phyloP scores from a whole-genome alignment of 495 filamentous ascomycete genomes.

The Annulohypoxylon bovei region DNA sequence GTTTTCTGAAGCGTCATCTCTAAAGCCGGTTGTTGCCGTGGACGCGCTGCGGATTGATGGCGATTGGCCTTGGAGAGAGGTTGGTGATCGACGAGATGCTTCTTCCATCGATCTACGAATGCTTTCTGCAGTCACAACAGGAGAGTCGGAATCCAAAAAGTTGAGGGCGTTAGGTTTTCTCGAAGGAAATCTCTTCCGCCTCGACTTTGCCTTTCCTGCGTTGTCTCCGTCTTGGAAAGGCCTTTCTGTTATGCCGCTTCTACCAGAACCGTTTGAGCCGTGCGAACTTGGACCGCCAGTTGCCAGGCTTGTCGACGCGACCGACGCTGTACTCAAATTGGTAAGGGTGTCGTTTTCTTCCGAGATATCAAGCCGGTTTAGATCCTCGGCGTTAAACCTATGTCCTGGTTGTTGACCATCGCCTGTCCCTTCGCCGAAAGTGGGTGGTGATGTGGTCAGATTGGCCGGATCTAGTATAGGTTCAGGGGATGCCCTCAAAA shows the following conservation, averaged over 20 bases:
- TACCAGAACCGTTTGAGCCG: constrained; percentile 48
- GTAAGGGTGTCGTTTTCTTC: constrained; percentile 10
- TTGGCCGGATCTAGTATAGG: constrained; percentile 2
- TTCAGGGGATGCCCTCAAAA: constrained; percentile 20
- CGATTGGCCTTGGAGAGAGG: constrained; percentile 31
- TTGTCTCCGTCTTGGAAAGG: constrained; percentile 45
- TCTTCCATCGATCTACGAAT: constrained; percentile 46
- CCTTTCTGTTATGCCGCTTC: constrained; percentile 48
- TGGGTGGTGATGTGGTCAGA: not conserved
- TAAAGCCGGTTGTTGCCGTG: constrained; percentile 49
- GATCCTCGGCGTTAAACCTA: constrained; percentile 2
- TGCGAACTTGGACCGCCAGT: constrained; percentile 26
- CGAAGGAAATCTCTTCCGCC: constrained; percentile 39
- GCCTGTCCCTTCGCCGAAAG: constrained; percentile 15
- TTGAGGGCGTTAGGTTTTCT: constrained; percentile 45
- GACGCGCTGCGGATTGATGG: constrained; percentile 46
- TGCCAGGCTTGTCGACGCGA: constrained; percentile 25
- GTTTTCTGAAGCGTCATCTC: constrained; percentile 47
- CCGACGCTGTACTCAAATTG: constrained; percentile 18
- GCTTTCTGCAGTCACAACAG: constrained; percentile 43
- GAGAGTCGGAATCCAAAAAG: constrained; percentile 49
- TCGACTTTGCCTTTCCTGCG: constrained; percentile 43
- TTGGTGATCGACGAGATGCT: constrained; percentile 44
- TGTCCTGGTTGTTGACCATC: constrained; percentile 15
- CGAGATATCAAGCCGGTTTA: constrained; percentile 9